Base-by-base conservation (phyloP, 2,329 filamentous ascomycete genomes). In the Phialocephala sp. region DNA sequence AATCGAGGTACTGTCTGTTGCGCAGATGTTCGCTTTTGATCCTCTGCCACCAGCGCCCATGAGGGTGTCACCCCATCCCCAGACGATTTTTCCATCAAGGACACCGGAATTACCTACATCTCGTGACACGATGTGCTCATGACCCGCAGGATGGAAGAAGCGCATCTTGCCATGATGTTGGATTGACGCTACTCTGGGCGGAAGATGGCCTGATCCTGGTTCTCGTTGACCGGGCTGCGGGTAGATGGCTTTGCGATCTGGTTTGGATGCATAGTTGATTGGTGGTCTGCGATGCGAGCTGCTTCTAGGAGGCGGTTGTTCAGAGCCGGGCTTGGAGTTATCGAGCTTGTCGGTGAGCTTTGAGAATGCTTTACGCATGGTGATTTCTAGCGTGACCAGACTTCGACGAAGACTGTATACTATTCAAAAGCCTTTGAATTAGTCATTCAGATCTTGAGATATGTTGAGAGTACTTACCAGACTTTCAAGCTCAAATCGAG, bases 1-100 rank as follows among this genome's bases (percentile, higher is more conserved):
- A 20, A 63, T 63, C 0, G 62, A 60, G 3, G 62, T 64, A 37
- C 62, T 60, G 24, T 60, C 58, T 36, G 57, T 64, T 3, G 62
- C 62, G 22, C 62, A 64, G 8, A 64, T 60, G 32, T 57, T 60
- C 11, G 62, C 57, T 57, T 55, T 64, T 11, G 62, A 60, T 14
- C 50, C 45, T 22, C 41, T 27, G 4, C 61, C 61, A 2, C 61
- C 55, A 5, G 61, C 55, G 2, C 61, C 61, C 61, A 63, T 63
- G 15, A 63, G 35, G 8, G 61, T 63, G 14, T 63, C 61, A 4
- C 61, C 61, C 61, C 61, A 59, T 11, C 61, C 61, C 61, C 61
- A 63, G n/a, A 63, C 43, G 20, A 63, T 39, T 11, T 43, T 59
- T 14, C 61, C 61, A 32, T 63, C 24, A 0, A 63, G 55, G 8